A percentile compares a stretch with the other conserved stretches of the same genome.
These are phyloP conservation scores for Barnettozyma vustinii DNA, from an alignment of 805 yeast species.

Conservation along the genomic window DNA sequence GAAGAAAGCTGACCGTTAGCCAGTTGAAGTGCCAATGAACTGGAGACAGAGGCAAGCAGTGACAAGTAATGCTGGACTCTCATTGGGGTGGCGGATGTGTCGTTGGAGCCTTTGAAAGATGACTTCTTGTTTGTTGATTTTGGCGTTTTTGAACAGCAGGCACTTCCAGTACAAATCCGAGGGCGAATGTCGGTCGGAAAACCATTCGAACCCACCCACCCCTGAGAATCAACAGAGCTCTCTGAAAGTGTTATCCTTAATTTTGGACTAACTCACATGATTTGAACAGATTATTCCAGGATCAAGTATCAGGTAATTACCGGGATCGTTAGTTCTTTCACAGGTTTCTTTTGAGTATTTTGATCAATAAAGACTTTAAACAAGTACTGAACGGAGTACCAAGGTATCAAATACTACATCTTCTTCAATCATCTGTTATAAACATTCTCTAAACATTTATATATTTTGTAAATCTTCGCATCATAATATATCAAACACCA, in stretches of 20 bases:
- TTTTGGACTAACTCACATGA: too few species aligned
- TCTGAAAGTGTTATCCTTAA: too few species aligned
- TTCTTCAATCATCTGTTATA: conserved; percentile 9
- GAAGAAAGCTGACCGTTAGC: conserved; percentile 11
- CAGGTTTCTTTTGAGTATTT: too few species aligned
- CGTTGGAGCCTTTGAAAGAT: not conserved
- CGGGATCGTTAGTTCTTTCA: too few species aligned
- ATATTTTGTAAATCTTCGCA: conserved; percentile 7
- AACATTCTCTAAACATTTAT: conserved; percentile 18
- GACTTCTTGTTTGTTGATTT: not conserved
- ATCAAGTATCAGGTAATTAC: too few species aligned
- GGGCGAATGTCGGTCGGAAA: not conserved
- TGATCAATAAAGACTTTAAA: too few species aligned
- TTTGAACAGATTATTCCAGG: too few species aligned
- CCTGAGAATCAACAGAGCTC: too few species aligned
- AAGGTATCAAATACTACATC: not conserved
- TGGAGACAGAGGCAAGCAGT: conserved; percentile 9
- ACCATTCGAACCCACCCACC: too few species aligned
- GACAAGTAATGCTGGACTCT: conserved; percentile 13
- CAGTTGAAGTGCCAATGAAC: conserved; percentile 16
- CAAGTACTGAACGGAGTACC: too few species aligned
- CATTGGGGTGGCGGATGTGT: conserved; percentile 8
- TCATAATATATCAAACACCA: conserved; percentile 8
- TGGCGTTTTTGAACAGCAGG: not conserved
- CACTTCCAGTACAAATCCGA: not conserved